Evolutionary conservation across 2,329 filamentous ascomycete genomes (phyloP).

Genomic region (Penicillium occitanis): DNA sequence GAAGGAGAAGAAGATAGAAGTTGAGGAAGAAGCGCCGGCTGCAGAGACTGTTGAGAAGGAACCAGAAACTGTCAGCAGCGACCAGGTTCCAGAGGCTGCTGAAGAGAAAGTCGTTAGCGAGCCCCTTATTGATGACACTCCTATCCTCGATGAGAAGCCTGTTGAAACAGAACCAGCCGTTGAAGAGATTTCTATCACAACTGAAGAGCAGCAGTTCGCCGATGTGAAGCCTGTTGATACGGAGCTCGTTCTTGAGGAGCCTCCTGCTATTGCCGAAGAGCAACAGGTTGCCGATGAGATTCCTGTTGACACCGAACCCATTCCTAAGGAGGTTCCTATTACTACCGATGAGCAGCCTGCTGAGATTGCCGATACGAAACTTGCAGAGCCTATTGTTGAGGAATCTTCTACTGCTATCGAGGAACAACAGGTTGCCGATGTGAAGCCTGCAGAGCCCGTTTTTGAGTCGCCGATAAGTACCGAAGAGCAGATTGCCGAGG

Average conservation of each 20-base stretch:
- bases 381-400: background rate
- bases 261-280: background rate
- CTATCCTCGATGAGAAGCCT: background rate
- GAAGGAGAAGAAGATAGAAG: conserved; percentile 23
- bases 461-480: background rate
- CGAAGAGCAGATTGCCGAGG: background rate
- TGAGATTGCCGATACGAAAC: background rate
- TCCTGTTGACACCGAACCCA: background rate
- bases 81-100: background rate
- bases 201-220: background rate
- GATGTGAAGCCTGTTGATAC: background rate
- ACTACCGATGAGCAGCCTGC: background rate
- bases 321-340: background rate
- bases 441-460: conserved; percentile 2
- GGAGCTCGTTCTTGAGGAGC: background rate
- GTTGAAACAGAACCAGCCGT: background rate
- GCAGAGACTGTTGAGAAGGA: background rate
- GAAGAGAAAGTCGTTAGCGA: background rate
- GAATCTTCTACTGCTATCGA: background rate
- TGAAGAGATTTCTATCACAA: background rate
- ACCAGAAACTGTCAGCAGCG: background rate
- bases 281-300: background rate
- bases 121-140: background rate
- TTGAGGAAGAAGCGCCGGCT: conserved; percentile 13
- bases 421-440: background rate